These are phyloP conservation scores for Chlorella sp. DNA, from an alignment of 139 green algal genomes.

Conservation along the genomic window DNA sequence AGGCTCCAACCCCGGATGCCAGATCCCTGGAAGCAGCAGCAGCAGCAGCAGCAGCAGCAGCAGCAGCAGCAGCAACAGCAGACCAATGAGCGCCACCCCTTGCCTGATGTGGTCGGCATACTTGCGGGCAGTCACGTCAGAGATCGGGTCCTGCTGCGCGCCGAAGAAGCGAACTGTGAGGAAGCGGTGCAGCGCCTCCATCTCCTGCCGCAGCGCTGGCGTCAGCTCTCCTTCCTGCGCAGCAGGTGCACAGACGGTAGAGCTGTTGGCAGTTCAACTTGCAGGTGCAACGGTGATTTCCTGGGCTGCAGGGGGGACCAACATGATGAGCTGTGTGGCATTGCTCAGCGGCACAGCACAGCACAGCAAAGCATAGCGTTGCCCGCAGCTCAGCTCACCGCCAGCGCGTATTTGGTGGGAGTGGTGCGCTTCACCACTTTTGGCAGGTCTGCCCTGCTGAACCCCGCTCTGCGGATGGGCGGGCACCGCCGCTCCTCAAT, in stretches of 20 bases:
- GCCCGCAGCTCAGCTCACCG: neutral
- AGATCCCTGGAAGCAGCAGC: neutral
- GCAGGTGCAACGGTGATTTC: too few species aligned
- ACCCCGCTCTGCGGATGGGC: neutral
- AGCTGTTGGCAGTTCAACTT: too few species aligned
- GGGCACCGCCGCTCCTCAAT: slow-evolving; percentile 43
- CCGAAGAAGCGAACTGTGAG: slow-evolving; percentile 51
- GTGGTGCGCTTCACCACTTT: slow-evolving; percentile 18
- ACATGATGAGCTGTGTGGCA: too few species aligned
- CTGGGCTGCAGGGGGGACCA: too few species aligned
- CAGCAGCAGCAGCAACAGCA: too few species aligned
- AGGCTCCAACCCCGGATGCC: neutral
- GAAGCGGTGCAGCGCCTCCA: slow-evolving; percentile 55
- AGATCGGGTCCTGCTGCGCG: slow-evolving; percentile 51
- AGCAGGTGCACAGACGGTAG: neutral
- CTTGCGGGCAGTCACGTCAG: slow-evolving; percentile 46
- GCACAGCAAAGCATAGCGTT: too few species aligned
- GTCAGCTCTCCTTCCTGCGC: slow-evolving; percentile 35
- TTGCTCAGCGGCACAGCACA: neutral
- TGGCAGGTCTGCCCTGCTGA: neutral
- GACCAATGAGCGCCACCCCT: too few species aligned
- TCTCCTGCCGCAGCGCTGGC: slow-evolving; percentile 36
- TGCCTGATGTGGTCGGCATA: slow-evolving; percentile 52
- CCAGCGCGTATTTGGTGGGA: slow-evolving; percentile 34
- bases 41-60: too few species aligned